Base-by-base conservation (phyloP, 306 rosid species). In the Prunus mongolica region DNA sequence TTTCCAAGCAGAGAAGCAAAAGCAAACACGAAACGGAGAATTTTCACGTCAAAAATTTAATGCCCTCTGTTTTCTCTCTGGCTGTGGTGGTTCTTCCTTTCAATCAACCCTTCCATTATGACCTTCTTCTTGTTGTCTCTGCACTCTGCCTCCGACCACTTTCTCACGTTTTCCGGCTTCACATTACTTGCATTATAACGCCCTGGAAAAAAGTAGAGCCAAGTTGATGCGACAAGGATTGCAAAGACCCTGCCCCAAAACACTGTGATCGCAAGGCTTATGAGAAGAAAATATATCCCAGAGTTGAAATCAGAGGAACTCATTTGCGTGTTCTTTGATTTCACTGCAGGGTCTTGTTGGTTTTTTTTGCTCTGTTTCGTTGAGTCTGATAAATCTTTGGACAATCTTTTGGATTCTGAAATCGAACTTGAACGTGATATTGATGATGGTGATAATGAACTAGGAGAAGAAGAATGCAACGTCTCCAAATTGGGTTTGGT, bases 231-330 rank as follows among this genome's bases (percentile, higher is more conserved):
- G 83, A 83, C 83, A 14, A 91, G 20, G 51, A 85, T 72, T 11
- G 82, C 90, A 65, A 63, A 66, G 32, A 51, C 13, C 88, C 80
- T 92, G 16, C 96, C 97, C 69, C 84, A 82, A 49, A 83, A 32
- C 12, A 89, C 75, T 11, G 93, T 92, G 11, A 88, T 22, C 18
- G 56, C 70, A 3, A 92, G 84, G 86, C 88, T 84, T 19, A 86
- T 27, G 16, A 87, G 66, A 83, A 90, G n/a, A 82, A 89, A 38
- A 52, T 15, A 66, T 19, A 84, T 12, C 51, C 87, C 91, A 4
- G 50, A 50, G n/a, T 76, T 66, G 61, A 73, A 30, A 22, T 67
- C 63, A 15, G 46, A 25, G 30, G 81, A 73, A 2, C 45, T 61
- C 80, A 46, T 74, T 8, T 73, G 20, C 51, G 66, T 38, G 45